Evolutionary conservation across 768 basidiomycete species (phyloP).

Genomic region (Termitomyces sp.): DNA sequence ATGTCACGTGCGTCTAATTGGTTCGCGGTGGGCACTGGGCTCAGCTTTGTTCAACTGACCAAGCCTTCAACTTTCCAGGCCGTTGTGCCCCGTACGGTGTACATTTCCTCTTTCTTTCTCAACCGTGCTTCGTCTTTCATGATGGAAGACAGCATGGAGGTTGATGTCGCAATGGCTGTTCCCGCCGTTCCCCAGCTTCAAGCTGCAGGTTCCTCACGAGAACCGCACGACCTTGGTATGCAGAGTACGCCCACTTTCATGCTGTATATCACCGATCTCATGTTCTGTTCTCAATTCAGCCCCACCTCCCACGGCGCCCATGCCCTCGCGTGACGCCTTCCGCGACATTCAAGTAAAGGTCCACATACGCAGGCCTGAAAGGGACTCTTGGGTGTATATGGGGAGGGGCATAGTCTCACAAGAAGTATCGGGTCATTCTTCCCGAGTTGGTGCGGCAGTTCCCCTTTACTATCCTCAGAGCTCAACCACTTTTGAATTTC

Average conservation of each 20-base stretch:
- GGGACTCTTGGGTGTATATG: slow-evolving; percentile 76
- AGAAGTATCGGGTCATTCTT: slow-evolving; percentile 69
- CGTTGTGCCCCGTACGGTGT: neutral
- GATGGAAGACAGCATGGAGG: slow-evolving; percentile 41
- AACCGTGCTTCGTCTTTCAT: slow-evolving; percentile 1
- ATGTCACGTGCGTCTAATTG: slow-evolving; percentile 13
- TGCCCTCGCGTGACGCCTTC: slow-evolving; percentile 48
- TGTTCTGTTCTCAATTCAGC: slow-evolving; percentile 4
- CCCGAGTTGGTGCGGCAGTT: slow-evolving; percentile 64
- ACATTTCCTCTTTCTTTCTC: neutral
- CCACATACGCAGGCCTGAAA: slow-evolving; percentile 73
- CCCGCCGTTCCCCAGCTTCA: slow-evolving; percentile 11
- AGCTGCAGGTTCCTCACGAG: slow-evolving; percentile 11
- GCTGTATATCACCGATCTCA: neutral
- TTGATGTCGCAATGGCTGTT: slow-evolving; percentile 28
- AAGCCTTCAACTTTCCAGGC: neutral
- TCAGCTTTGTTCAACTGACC: neutral
- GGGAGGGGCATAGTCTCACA: slow-evolving; percentile 75
- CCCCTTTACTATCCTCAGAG: neutral
- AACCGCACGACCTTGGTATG: slow-evolving; percentile 12
- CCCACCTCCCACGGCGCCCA: slow-evolving; percentile 14
- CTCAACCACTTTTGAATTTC: slow-evolving; percentile 1
- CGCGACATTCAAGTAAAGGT: slow-evolving; percentile 82
- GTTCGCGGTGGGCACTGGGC: slow-evolving; percentile 4
- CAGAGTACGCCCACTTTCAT: slow-evolving; percentile 11